Percentiles rank a stretch among this genome's conserved stretches.
phyloP scores from a whole-genome alignment of 1,139 yeast species.

The Hansenula sp. region DNA sequence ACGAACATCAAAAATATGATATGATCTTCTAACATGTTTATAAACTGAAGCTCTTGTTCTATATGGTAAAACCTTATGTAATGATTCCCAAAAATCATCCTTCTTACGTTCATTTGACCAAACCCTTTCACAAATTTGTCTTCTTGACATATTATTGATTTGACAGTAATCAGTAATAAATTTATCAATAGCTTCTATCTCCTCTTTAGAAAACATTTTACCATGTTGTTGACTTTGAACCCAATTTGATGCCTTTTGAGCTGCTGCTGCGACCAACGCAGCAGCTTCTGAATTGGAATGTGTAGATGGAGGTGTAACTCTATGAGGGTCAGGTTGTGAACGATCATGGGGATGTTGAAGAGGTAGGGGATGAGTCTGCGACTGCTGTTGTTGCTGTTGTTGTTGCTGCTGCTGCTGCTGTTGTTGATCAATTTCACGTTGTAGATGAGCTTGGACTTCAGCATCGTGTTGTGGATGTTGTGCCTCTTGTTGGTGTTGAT shows the following conservation, averaged over 20 bases:
- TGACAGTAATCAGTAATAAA: conserved; percentile 68
- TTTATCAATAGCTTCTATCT: conserved; percentile 65
- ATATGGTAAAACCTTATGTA: conserved; percentile 74
- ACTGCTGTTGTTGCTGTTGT: conserved; percentile 3
- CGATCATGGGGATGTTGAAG: no score
- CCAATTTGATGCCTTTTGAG: conserved; percentile 27
- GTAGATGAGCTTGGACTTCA: not conserved
- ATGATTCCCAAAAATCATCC: conserved; percentile 85
- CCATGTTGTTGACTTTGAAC: conserved; percentile 27
- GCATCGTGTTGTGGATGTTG: not conserved
- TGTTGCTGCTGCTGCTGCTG: not conserved
- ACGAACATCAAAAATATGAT: conserved; percentile 79
- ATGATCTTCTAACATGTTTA: conserved; percentile 86
- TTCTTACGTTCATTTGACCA: conserved; percentile 85
- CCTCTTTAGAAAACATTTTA: conserved; percentile 56
- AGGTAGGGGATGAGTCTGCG: conserved; percentile 1
- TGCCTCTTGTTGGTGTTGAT: conserved; percentile 4
- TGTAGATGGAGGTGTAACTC: not conserved
- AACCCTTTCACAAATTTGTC: conserved; percentile 73
- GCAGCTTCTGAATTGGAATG: conserved; percentile 19
- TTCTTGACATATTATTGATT: conserved; percentile 55
- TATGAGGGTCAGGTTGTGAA: not conserved
- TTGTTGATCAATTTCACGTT: conserved; percentile 19
- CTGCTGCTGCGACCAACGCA: conserved; percentile 30
- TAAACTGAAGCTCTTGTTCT: conserved; percentile 86